Base-by-base conservation (phyloP, 768 basidiomycete species). In the Lyophyllum decastes region DNA sequence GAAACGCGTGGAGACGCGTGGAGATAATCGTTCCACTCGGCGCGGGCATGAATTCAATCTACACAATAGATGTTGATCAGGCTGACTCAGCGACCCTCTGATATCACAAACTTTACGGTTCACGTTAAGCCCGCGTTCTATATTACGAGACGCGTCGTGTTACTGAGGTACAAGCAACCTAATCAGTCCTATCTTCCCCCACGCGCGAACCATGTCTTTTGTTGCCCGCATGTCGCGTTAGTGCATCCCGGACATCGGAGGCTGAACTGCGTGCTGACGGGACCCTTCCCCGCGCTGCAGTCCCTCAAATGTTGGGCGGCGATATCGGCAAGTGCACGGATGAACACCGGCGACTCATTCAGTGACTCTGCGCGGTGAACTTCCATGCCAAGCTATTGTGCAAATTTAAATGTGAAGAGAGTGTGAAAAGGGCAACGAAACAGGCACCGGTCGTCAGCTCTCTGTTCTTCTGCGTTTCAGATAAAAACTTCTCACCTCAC, bases 261-360 rank as follows among this genome's bases (percentile, higher is more conserved):
- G 17, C 79, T 79, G 73, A 98, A 75, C 76, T 98, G 96, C 27
- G 85, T 76, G 63, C 90, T 92, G 40, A 85, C 84, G 12, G 87
- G 85, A 4, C 85, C 85, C 61, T 78, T 80, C 12, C 89, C 88
- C 2, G 77, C 60, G 16, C 73, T 71, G 65, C 83, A 85, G 38
- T 86, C 83, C 50, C 78, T 80, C 62, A 98, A 76, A 73, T 99
- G 97, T 49, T 83, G 78, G 24, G 88, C 80, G 25, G 87, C 88
- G 57, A 99, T 89, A 73, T 99, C 96, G 14, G 97, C 96, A 26
- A 98, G 76, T 10, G 95, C 96, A 19, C 93, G 87, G 64, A 97
- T 90, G 72, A 99, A 98, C 53, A 95, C 92, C 0, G 97, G 96
- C 9, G 94, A 96, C 61, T 89, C 94, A 72, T 99, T 99, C 55